These are phyloP conservation scores for Suhomyces kilbournensis DNA, from an alignment of 805 yeast genomes.

Conservation along the genomic window DNA sequence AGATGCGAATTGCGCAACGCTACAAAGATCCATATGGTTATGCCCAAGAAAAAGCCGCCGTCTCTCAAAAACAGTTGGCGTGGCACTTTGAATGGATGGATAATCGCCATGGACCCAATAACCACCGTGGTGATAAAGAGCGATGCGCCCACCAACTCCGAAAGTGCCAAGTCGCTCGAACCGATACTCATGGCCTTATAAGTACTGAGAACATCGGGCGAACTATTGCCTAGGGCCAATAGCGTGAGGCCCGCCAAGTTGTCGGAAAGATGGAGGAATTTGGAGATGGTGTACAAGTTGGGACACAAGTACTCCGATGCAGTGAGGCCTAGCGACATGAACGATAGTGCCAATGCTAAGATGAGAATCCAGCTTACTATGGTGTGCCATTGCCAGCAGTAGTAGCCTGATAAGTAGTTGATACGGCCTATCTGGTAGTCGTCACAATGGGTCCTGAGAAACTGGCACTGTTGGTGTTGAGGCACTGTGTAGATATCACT, in stretches of 20 bases:
- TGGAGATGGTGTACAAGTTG: slow-evolving; percentile 65
- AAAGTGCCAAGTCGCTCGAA: slow-evolving; percentile 77
- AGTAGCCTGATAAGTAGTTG: slow-evolving; percentile 36
- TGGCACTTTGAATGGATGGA: slow-evolving; percentile 61
- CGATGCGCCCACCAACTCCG: slow-evolving; percentile 90
- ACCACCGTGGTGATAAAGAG: slow-evolving; percentile 78
- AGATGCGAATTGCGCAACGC: slow-evolving; percentile 56
- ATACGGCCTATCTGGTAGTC: slow-evolving; percentile 30
- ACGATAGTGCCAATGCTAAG: slow-evolving; percentile 39
- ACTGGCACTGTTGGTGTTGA: slow-evolving; percentile 26
- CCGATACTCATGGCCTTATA: slow-evolving; percentile 73
- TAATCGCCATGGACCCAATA: slow-evolving; percentile 71
- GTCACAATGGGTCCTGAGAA: slow-evolving; percentile 31
- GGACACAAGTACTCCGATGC: slow-evolving; percentile 85
- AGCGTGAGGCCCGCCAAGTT: slow-evolving; percentile 82
- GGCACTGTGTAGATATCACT: slow-evolving; percentile 4
- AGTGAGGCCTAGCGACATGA: slow-evolving; percentile 66
- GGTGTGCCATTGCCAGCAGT: slow-evolving; percentile 18
- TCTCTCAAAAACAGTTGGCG: slow-evolving; percentile 57
- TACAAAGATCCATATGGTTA: slow-evolving; percentile 49
- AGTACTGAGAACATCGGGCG: slow-evolving; percentile 86
- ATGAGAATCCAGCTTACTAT: slow-evolving; percentile 16
- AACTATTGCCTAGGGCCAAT: slow-evolving; percentile 87
- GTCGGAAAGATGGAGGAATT: slow-evolving; percentile 61
- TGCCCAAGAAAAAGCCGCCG: slow-evolving; percentile 48